Evolutionary conservation across 306 rosid genomes (phyloP), one percentile per base, ranked within the genome.

Genomic region (Cucumis melo): DNA sequence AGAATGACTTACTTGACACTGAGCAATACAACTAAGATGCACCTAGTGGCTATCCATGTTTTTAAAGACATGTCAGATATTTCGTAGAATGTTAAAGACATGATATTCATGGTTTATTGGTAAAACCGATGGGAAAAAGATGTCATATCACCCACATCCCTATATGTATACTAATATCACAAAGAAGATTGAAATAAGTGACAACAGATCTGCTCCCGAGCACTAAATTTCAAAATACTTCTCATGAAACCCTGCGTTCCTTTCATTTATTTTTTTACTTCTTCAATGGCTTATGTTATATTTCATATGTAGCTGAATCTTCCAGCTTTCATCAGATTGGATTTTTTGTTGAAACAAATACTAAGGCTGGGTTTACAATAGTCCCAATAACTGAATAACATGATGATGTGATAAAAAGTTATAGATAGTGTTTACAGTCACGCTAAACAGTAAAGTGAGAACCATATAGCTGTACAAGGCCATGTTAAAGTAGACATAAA

Each of bases 401-500:
- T 66, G 10, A 24, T 39, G 73, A 42, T 67, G 23, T 6, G 74
- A 21, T 67, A 42, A 42, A 41, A 8, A 66, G 42, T 67, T 42
- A n/a, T 21, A 41, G 38, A 39, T 68, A 13, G 19, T 12, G 74
- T 44, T 68, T 21, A 23, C 7, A 14, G 56, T 23, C 74, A 21
- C 6, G 19, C 56, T 6, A 68, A 42, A 67, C 10, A 41, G 20
- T 42, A 67, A n/a, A 42, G 1, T 41, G 32, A n/a, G 42, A 23
- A 64, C 71, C 19, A 36, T 36, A 36, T 17, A 36, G 46, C 24
- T 36, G 24, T 54, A 39, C 42, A 77, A 77, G 54, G 16, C 19
- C 46, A 50, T 34, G 36, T 39, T 16, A 48, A 73, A 48, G 74
- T 39, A 76, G 74, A 75, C 62, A 80, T 58, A 62, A 59, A 75